Conservation (phyloP, 768 basidiomycete genomes). For the Psilocybe tampanensis region DNA sequence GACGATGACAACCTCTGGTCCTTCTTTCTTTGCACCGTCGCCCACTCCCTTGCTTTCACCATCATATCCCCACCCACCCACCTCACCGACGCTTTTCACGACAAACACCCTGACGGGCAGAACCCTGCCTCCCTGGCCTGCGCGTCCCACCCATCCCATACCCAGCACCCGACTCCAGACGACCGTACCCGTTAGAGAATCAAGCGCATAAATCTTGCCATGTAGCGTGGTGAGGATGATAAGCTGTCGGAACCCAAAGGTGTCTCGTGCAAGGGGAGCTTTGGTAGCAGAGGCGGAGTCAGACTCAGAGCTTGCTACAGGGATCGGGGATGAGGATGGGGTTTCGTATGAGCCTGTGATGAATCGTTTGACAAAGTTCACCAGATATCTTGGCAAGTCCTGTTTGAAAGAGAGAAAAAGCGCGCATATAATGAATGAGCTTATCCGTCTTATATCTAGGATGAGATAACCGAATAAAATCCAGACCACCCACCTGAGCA, state of each 20-base stretch:
- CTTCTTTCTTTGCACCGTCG: conserved; percentile 17
- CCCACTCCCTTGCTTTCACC: neutral
- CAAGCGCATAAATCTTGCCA: conserved; percentile 83
- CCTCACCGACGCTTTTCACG: conserved; percentile 47
- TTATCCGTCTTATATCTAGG: too few relatives aligned
- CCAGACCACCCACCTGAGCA: conserved; percentile 48
- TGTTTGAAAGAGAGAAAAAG: conserved; percentile 23
- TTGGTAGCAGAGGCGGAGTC: conserved; percentile 22
- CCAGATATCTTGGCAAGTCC: conserved; percentile 72
- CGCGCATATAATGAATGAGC: neutral
- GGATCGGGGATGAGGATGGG: conserved; percentile 31
- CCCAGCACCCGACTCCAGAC: conserved; percentile 84
- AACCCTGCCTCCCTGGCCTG: conserved; percentile 50
- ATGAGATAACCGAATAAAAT: neutral
- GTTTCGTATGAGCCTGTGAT: conserved; percentile 67
- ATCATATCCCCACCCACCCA: conserved; percentile 16
- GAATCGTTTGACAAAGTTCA: conserved; percentile 72
- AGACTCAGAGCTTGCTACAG: conserved; percentile 24
- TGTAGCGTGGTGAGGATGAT: conserved; percentile 69
- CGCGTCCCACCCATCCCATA: conserved; percentile 60
- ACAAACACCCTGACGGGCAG: conserved; percentile 65
- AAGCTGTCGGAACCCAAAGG: conserved; percentile 87
- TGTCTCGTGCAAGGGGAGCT: conserved; percentile 60
- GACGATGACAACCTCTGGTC: conserved; percentile 64
- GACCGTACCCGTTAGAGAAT: conserved; percentile 74